Evolutionary conservation across 1,284 basidiomycete species (phyloP), one percentile per base, ranked within the genome.

Genomic region (Peniophora sp.): DNA sequence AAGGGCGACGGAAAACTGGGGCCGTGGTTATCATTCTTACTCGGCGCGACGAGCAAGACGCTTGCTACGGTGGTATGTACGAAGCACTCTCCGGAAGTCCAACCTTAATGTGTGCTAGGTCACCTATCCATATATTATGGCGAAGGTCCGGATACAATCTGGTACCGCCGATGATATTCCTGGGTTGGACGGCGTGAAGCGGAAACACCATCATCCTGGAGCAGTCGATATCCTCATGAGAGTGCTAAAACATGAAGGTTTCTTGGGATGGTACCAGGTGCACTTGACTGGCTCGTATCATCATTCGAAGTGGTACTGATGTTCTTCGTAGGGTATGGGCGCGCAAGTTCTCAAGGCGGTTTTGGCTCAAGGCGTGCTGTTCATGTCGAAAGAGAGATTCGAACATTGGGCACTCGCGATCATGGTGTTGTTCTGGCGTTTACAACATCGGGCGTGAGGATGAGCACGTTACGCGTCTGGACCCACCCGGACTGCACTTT

Each of bases 91-190:
- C 27, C 51, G 41, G 45, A 17, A 55, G 32, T 34, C 23, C 24
- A 17, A 49, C 10, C 35, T 32, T 27, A 35, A 37, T 36, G 34
- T 27, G 36, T 39, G 15, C 24, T 34, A 92, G 90, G 88, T 92
- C 20, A 93, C 91, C 8, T 93, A 93, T 62, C 90, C 90, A 2
- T 93, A 93, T 62, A 94, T 94, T 58, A 91, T 96, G 89, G 93
- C 96, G 51, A 99, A 99, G 77, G 92, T 98, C 39, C 84, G 96
- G 44, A 88, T 99, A 24, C 97, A 99, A 70, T 92, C 96, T 20
- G 78, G 84, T 22, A 76, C 75, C 39, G 75, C 77, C 11, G 78
- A 81, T 55, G 60, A 56, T 5, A 5, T 32, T 32, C 27, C 27
- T 32, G 27, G 6, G 27, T 32, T 32, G 12, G 27, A 32, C 12